These are phyloP conservation scores for Scopulariopsis brevicaulis DNA, from an alignment of 2,329 filamentous ascomycete species.

Conservation along the genomic window DNA sequence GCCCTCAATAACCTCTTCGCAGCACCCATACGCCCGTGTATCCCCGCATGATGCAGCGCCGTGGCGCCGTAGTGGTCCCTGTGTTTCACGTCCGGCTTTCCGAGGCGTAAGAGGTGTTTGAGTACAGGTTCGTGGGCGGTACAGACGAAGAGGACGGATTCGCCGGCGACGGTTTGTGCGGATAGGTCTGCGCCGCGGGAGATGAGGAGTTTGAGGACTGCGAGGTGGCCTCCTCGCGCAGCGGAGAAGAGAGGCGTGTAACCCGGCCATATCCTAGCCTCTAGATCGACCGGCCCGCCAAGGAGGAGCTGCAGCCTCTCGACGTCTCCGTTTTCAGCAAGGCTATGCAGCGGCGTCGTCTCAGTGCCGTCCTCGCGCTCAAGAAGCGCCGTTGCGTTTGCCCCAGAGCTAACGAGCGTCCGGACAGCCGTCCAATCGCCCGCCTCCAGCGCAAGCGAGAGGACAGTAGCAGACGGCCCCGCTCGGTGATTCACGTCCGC, in stretches of 20 bases:
- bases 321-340: slow-evolving; percentile 14
- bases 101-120: slow-evolving; percentile 10
- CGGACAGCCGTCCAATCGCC: slow-evolving; percentile 8
- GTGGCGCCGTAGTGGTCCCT: slow-evolving; percentile 13
- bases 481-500: slow-evolving; percentile 10
- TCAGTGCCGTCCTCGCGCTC: slow-evolving; percentile 10
- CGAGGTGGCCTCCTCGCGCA: slow-evolving; percentile 12
- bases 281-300: slow-evolving; percentile 10
- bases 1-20: slow-evolving; percentile 16
- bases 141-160: slow-evolving; percentile 11
- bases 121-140: slow-evolving; percentile 9
- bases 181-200: slow-evolving; percentile 10
- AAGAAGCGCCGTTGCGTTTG: slow-evolving; percentile 8
- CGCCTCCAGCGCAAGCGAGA: slow-evolving; percentile 9
- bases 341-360: slow-evolving; percentile 17
- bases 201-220: slow-evolving; percentile 14
- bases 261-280: slow-evolving; percentile 12
- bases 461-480: slow-evolving; percentile 6
- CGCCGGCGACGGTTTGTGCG: slow-evolving; percentile 9
- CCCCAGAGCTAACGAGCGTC: slow-evolving; percentile 10
- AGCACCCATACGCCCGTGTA: slow-evolving; percentile 10
- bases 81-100: slow-evolving; percentile 11
- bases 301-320: slow-evolving; percentile 13
- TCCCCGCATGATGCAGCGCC: slow-evolving; percentile 14
- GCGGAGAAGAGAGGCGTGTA: slow-evolving; percentile 15